Base-by-base conservation (phyloP, 2,329 filamentous ascomycete species). In the Fusarium nygamai region DNA sequence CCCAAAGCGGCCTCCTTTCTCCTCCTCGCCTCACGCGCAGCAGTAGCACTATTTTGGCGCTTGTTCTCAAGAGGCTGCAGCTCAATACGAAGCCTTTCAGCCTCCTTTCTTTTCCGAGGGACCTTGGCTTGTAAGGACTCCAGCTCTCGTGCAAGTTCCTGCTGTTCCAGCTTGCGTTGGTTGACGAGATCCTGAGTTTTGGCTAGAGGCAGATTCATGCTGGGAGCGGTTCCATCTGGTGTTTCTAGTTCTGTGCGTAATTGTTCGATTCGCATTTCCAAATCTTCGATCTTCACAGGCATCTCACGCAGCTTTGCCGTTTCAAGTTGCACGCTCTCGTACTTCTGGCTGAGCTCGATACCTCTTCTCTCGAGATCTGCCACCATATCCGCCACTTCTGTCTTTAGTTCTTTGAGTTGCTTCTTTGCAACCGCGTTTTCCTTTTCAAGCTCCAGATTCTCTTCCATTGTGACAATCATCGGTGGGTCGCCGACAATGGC, bases 401-500 rank as follows among this genome's bases (percentile, higher is more conserved):
- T 87, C 84, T 98, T 98, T 78, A 93, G 91, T 47, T 89, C 88
- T 81, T 96, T 94, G 39, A 98, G 87, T 56, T 90, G 88, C 22
- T 90, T 90, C 82, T 98, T 98, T 64, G 90, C 89, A 8, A 87
- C 87, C 22, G 94, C 85, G 69, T 94, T 92, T 64, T 88, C 86
- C 75, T 83, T 86, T 80, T 96, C 94, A 31, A 97, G 84, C 65
- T 92, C 91, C 54, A 92, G 85, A 80, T 98, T 98, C 80, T 98
- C 95, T 77, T 92, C 89, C 48, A 92, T 90, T 46, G 92, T 92
- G 66, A 97, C 93, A 51, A 98, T 92, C 22, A 95, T 88, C 0
- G 96, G 96, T 56, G 95, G 94, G 72, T 98, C 94, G 72, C 94
- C 94, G 22, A 97, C 94, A 77, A 98, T 97, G 73, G 94, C 92